phyloP scores from a whole-genome alignment of 352 stramenopile species.

The Globisporangium nagaii region DNA sequence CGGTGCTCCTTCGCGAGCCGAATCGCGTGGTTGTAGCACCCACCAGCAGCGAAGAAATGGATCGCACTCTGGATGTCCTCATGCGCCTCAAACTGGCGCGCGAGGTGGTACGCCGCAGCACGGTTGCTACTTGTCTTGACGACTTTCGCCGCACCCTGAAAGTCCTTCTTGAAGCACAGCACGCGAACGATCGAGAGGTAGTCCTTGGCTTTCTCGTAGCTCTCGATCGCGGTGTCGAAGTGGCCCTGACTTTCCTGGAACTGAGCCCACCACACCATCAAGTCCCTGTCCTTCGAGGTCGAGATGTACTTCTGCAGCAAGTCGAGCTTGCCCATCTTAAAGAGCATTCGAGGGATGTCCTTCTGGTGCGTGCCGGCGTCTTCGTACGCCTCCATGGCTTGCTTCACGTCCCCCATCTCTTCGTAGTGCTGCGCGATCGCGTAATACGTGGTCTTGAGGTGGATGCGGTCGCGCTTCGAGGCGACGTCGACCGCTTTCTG shows the following conservation, averaged over 20 bases:
- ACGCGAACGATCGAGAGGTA: constrained; percentile 90
- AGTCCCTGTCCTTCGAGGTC: constrained; percentile 77
- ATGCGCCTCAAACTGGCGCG: constrained; percentile 79
- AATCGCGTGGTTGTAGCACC: constrained; percentile 93
- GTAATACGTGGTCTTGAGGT: constrained; percentile 90
- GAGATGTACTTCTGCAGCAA: constrained; percentile 90
- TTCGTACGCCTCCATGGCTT: constrained; percentile 91
- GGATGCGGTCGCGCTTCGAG: constrained; percentile 86
- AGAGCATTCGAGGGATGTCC: constrained; percentile 93
- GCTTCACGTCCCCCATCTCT: constrained; percentile 77
- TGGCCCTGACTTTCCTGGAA: constrained; percentile 90
- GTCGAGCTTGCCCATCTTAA: constrained; percentile 82
- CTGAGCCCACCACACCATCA: constrained; percentile 92
- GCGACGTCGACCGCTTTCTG: constrained; percentile 88
- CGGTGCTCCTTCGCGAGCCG: constrained; percentile 86
- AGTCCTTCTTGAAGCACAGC: constrained; percentile 88
- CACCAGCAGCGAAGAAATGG: constrained; percentile 85
- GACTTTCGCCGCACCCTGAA: constrained; percentile 77
- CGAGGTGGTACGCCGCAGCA: constrained; percentile 82
- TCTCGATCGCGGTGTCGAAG: constrained; percentile 83
- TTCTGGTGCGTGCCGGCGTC: constrained; percentile 83
- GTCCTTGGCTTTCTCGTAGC: constrained; percentile 86
- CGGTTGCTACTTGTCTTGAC: constrained; percentile 74
- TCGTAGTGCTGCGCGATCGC: constrained; percentile 89
- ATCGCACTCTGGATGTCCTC: constrained; percentile 87